Base-by-base conservation (phyloP, 2,329 filamentous ascomycete genomes). In the Cladophialophora bantiana region DNA sequence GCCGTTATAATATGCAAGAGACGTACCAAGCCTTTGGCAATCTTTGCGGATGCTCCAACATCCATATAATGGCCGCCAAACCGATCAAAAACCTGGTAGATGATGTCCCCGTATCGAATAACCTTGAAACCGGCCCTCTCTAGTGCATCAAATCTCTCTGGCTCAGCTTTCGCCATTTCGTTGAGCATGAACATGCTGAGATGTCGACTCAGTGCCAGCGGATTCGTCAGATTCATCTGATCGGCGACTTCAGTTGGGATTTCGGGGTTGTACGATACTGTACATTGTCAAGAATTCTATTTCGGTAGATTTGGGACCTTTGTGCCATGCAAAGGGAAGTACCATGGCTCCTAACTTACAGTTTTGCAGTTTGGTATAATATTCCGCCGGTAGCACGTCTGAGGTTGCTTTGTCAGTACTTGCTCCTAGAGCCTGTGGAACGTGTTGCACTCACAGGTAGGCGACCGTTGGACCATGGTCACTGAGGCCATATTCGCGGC, bases 1-100 rank as follows among this genome's bases (percentile, higher is more conserved):
- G 7, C 15, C 26, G 13, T 31, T 3, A 0, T 12, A 2, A 32
- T n/a, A n/a, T 9, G 18, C 15, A 7, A 1, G 7, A 45, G 67
- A 72, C 5, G 72, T 67, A 55, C 70, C 70, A 10, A 34, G 5
- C 81, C 79, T 7, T 80, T 74, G 12, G 78, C 73, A 52, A 84
- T 82, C 53, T 80, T 76, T 31, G 75, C 73, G 1, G 76, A 80
- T 2, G 76, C 77, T 1, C 82, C 82, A 31, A 82, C 78, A 62
- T 84, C 81, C 45, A 83, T 77, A 67, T 83, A 83, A 69, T 83
- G 81, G 0, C 82, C 81, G 6, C 82, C 82, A 34, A 78, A 75
- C 1, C 80, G 77, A 42, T 80, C 77, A 63, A 75, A 78, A 34
- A 83, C 74, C 58, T 79, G 77, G 32, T 72, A 72, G 52, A 74